Evolutionary conservation across 2,329 filamentous ascomycete species (phyloP), one percentile per base, ranked within the genome.

Genomic region (Colletotrichum sp.): DNA sequence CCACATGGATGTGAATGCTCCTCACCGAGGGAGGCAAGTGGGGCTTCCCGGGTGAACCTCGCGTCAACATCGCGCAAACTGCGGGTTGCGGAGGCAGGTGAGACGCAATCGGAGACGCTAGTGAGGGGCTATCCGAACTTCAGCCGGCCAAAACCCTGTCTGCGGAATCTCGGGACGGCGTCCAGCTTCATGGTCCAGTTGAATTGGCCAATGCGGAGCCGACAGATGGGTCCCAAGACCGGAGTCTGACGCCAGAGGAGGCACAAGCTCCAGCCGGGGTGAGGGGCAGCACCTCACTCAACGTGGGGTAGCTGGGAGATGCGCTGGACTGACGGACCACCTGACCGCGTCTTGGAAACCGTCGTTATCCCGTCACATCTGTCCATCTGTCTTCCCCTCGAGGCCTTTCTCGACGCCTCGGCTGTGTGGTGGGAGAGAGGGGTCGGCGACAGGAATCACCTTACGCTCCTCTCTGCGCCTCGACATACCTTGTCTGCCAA

Each of bases 91-190:
- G 19, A 11, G 8, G 59, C 34, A 68, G 61, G 13, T 30, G 30
- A 57, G 34, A 11, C 32, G 36, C 7, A 4, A 13, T 29, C 34
- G 27, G 34, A 32, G 36, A 49, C 65, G 19, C 65, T 36, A 64
- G 32, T n/a, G 25, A 52, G 29, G 30, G 4, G 57, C 36, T 27
- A 62, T 19, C 67, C 71, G 71, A 65, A 44, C n/a, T 71, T 74
- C 49, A 74, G 49, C 71, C 67, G 71, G 13, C 32, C 6, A n/a
- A 36, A 27, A 36, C 64, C 16, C 30, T 65, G 70, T 22, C 55
- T 57, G 66, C 76, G 76, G 76, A 49, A 77, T 74, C 34, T 77
- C 76, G 76, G 74, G 66, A 74, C 76, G 74, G 59, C 57, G 22
- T 69, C 72, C 73, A 70, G 69, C 64, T 73, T 44, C 76, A 39